A percentile compares a stretch with the other conserved stretches of the same genome.
phyloP scores from a whole-genome alignment of 495 filamentous ascomycete genomes.

The Staphylotrichum longicolle region DNA sequence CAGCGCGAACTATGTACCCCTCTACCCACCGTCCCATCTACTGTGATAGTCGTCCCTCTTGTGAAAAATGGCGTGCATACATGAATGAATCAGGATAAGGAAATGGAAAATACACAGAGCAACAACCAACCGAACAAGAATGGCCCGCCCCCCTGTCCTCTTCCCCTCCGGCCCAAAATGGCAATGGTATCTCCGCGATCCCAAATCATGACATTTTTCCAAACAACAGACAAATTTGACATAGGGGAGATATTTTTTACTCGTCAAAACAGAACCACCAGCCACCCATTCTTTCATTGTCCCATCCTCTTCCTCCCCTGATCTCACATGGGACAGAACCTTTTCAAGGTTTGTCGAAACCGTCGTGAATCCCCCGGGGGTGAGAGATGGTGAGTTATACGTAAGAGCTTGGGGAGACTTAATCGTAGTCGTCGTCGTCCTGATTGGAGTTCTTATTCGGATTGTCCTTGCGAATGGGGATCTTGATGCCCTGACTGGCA shows the following conservation, averaged over 20 bases:
- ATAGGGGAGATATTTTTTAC: no score
- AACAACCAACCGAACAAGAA: neutral
- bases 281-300: neutral
- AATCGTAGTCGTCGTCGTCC: constrained; percentile 61
- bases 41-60: neutral
- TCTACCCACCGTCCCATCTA: constrained; percentile 10
- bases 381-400: no score
- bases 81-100: neutral
- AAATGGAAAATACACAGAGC: constrained; percentile 3
- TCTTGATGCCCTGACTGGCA: constrained; percentile 94
- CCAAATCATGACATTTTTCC: constrained; percentile 15
- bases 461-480: constrained; percentile 87
- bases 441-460: constrained; percentile 60
- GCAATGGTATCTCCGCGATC: constrained; percentile 19
- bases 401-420: neutral
- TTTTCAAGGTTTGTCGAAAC: no score
- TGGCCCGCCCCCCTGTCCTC: neutral
- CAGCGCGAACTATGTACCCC: constrained; percentile 10
- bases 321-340: no score
- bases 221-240: neutral
- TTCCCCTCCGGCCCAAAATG: constrained; percentile 2
- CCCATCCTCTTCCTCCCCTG: no score
- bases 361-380: no score
- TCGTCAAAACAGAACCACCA: neutral
- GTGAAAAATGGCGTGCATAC: neutral